These are phyloP conservation scores for Penicillium fuscoglaucum DNA, from an alignment of 2,329 filamentous ascomycete genomes.

Conservation along the genomic window DNA sequence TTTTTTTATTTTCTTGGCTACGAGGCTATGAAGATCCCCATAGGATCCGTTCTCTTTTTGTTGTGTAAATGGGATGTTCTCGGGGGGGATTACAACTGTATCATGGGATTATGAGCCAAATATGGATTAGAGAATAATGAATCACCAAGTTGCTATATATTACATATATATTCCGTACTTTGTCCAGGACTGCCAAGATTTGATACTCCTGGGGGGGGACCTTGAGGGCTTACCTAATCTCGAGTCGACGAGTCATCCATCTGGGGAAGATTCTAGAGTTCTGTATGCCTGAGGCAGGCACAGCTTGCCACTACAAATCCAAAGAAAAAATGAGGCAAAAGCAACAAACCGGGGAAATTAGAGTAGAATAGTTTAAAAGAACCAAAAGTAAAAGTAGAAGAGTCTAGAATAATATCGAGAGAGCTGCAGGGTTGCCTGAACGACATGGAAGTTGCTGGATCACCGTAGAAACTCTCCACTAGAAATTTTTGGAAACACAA, in stretches of 20 bases:
- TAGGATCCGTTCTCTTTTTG: neutral
- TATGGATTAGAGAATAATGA: neutral
- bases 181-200: neutral
- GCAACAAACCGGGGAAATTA: neutral
- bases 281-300: neutral
- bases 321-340: neutral
- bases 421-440: slow-evolving; percentile 22
- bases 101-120: slow-evolving; percentile 2
- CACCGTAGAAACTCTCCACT: slow-evolving; percentile 38
- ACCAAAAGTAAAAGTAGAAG: slow-evolving; percentile 8
- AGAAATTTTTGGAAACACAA: slow-evolving; percentile 37
- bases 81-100: neutral
- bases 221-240: neutral
- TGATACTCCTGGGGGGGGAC: neutral
- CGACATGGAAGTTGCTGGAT: slow-evolving; percentile 43
- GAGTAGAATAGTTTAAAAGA: neutral
- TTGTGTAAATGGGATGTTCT: slow-evolving; percentile 5
- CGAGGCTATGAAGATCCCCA: neutral
- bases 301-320: neutral
- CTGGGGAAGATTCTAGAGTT: slow-evolving; percentile 10
- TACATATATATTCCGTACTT: neutral
- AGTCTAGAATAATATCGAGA: slow-evolving; percentile 18
- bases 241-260: slow-evolving; percentile 3
- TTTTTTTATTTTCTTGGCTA: slow-evolving; percentile 1
- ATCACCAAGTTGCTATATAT: neutral